Base-by-base conservation (phyloP, 768 basidiomycete genomes). In the button mushroom (Agaricus bisporus) region DNA sequence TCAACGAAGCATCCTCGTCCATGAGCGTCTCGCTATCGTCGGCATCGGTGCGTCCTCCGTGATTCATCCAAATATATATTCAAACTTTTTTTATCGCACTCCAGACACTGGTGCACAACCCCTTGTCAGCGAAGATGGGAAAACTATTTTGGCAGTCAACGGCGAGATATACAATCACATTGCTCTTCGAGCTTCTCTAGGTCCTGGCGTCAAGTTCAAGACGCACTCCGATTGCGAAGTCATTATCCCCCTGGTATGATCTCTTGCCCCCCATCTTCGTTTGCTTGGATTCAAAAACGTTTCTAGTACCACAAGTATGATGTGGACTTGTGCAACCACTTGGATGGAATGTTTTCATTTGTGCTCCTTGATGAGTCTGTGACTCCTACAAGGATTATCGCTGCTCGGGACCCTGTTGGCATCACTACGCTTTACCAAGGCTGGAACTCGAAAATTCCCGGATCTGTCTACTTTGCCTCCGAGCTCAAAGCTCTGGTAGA, bases 291-390 rank as follows among this genome's bases (percentile, higher is more conserved):
- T 54, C 25, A 38, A 36, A 28, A 45, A 22, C 5, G 15, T 48
- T 22, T 50, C 49, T 59, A 98, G 95, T 98, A 97, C 74, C 76
- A 78, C 61, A 87, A 91, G 71, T 69, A 90, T 63, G 94, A 74
- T 64, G 90, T 82, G 59, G 79, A 79, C 3, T 73, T 95, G 25
- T 91, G 89, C 71, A 71, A 72, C 64, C 75, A 82, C 64, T 86
- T 99, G 55, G 97, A 99, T 65, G 97, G 97, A 59, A 95, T 99
- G 91, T 99, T 99, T 74, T 94, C 95, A 1, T 99, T 98, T 64
- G 88, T 98, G 58, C 81, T 98, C 42, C 77, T 98, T 55, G 97
- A 99, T 71, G 92, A 95, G 65, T 90, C 92, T 11, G 86, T 89
- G 55, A 75, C 87, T 0, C 95, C 95, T 8, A 78, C 92, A 20